Evolutionary conservation across 2,329 filamentous ascomycete species (phyloP).

Genomic region (Thelonectria blattea): DNA sequence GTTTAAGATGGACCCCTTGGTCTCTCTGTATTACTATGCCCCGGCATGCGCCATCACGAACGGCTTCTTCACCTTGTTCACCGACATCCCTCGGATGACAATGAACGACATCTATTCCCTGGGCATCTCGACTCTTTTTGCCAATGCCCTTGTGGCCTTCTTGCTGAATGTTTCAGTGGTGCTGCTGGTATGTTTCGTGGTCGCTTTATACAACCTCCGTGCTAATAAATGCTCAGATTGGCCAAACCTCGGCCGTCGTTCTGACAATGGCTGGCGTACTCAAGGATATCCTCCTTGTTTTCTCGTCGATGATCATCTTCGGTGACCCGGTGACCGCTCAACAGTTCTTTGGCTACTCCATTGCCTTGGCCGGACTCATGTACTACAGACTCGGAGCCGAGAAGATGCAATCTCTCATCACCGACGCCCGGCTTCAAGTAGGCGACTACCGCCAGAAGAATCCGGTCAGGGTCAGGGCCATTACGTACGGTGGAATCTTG

Average conservation of each 20-base stretch:
- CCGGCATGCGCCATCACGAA: conserved; percentile 14
- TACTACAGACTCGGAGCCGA: conserved; percentile 18
- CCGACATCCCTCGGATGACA: conserved; percentile 12
- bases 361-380: conserved; percentile 12
- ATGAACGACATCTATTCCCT: conserved; percentile 11
- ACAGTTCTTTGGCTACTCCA: conserved; percentile 20
- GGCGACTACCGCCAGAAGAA: conserved; percentile 18
- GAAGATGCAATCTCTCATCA: conserved; percentile 7
- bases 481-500: conserved; percentile 2
- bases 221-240: conserved; percentile 10
- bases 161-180: conserved; percentile 22
- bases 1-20: conserved; percentile 22
- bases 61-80: conserved; percentile 15
- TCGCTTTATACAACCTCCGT: too few relatives aligned
- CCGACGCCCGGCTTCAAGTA: conserved; percentile 10
- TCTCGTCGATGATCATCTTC: conserved; percentile 19
- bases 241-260: conserved; percentile 19
- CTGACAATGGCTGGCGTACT: conserved; percentile 20
- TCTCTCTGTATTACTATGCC: conserved; percentile 20
- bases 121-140: conserved; percentile 12
- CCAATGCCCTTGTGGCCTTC: conserved; percentile 17
- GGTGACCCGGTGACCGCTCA: conserved; percentile 17
- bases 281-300: conserved; percentile 18
- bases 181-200: conserved; percentile 1
- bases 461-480: neutral